Evolutionary conservation across 2,329 filamentous ascomycete species (phyloP).

Genomic region (Alternaria rosae): DNA sequence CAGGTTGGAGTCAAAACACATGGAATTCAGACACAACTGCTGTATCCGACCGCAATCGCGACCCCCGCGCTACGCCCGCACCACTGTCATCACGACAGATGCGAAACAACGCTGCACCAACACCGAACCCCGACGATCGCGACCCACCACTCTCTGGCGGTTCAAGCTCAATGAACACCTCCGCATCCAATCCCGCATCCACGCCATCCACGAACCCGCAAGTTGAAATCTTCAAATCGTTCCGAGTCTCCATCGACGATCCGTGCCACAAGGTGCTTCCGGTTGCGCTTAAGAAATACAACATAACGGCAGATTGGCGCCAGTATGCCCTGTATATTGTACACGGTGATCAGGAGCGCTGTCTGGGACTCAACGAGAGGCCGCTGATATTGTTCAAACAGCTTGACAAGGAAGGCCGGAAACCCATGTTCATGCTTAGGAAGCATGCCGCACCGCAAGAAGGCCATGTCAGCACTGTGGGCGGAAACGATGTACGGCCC

Average conservation of each 20-base stretch:
- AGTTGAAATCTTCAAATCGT: slow-evolving; percentile 98
- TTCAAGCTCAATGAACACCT: slow-evolving; percentile 34
- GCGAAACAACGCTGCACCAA: slow-evolving; percentile 38
- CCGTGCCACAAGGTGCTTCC: slow-evolving; percentile 97
- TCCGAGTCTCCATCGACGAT: slow-evolving; percentile 97
- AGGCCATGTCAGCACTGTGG: slow-evolving; percentile 53
- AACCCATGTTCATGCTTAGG: slow-evolving; percentile 98
- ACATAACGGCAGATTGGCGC: slow-evolving; percentile 97
- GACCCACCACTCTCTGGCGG: slow-evolving; percentile 49
- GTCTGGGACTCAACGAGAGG: slow-evolving; percentile 88
- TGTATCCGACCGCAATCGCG: slow-evolving; percentile 39
- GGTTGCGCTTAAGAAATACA: slow-evolving; percentile 95
- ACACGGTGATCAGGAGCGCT: slow-evolving; percentile 97
- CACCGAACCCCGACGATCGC: slow-evolving; percentile 43
- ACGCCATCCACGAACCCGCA: slow-evolving; percentile 54
- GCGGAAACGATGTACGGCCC: slow-evolving; percentile 42
- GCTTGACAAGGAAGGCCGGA: slow-evolving; percentile 93
- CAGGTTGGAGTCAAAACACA: slow-evolving; percentile 38
- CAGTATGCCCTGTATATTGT: slow-evolving; percentile 98
- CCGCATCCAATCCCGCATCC: slow-evolving; percentile 29
- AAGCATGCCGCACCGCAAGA: slow-evolving; percentile 65
- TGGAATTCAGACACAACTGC: slow-evolving; percentile 42
- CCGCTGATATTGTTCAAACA: slow-evolving; percentile 97
- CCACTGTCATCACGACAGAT: slow-evolving; percentile 40
- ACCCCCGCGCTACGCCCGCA: slow-evolving; percentile 42